Evolutionary conservation across 2,329 filamentous ascomycete genomes (phyloP).

Genomic region (Colletotrichum chrysophilum): DNA sequence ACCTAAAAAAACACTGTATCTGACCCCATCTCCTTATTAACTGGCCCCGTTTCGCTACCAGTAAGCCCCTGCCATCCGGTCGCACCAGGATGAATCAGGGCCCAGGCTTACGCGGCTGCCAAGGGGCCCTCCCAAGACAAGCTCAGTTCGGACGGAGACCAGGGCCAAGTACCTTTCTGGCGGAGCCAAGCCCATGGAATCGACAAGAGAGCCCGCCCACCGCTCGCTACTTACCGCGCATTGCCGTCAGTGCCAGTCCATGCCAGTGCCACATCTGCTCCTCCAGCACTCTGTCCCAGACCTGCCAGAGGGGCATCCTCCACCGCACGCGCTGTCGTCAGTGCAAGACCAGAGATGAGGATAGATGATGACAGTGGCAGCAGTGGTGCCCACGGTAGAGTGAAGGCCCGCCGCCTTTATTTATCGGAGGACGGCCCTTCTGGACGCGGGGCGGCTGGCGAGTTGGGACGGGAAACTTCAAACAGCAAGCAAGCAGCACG

Average conservation of each 20-base stretch:
- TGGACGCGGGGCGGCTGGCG: background rate
- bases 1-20: slow-evolving; percentile 1
- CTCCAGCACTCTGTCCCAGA: background rate
- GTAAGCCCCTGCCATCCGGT: slow-evolving; percentile 11
- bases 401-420: background rate
- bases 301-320: background rate
- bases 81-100: slow-evolving; percentile 21
- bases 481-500: background rate
- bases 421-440: background rate
- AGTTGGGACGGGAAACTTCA: background rate
- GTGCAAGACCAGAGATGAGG: background rate
- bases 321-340: background rate
- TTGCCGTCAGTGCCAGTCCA: background rate
- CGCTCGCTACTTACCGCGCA: background rate
- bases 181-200: background rate
- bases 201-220: background rate
- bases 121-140: slow-evolving; percentile 11
- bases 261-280: background rate
- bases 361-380: background rate
- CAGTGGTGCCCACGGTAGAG: background rate
- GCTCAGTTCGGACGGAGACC: slow-evolving; percentile 6
- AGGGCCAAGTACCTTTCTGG: background rate
- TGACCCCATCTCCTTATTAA: slow-evolving; percentile 3
- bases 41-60: background rate
- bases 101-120: slow-evolving; percentile 21